Conservation (phyloP, 345 rosid genomes). For the Eucalyptus cladocalyx region DNA sequence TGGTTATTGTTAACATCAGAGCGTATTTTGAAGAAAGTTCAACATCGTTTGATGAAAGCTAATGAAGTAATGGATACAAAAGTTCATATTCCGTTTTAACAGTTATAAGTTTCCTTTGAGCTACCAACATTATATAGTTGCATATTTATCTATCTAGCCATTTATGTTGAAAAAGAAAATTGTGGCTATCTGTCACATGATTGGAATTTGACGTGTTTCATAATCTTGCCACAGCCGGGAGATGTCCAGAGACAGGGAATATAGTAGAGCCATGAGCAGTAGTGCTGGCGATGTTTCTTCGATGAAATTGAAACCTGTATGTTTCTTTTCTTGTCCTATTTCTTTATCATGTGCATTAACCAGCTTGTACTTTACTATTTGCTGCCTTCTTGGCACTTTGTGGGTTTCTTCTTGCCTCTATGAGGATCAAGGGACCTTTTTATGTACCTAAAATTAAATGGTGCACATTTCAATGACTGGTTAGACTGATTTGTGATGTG, state of each 20-base stretch:
- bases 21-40: neutral
- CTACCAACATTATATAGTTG: neutral
- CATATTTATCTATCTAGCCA: neutral
- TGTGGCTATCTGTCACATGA: neutral
- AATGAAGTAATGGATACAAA: neutral
- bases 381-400: neutral
- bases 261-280: slow-evolving; percentile 56
- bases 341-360: neutral
- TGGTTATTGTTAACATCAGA: neutral
- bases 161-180: neutral
- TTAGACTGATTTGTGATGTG: neutral
- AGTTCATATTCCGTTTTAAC: neutral
- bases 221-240: slow-evolving; percentile 37
- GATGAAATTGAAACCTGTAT: slow-evolving; percentile 44
- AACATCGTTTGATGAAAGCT: neutral
- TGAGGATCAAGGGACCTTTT: neutral
- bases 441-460: neutral
- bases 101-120: neutral
- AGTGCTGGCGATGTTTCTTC: slow-evolving; percentile 25
- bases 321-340: slow-evolving; percentile 6
- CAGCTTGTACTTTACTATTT: neutral
- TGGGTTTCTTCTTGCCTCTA: neutral
- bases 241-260: slow-evolving; percentile 59
- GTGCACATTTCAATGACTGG: neutral
- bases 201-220: neutral